A percentile compares a stretch with the other conserved stretches of the same genome.
These are phyloP conservation scores for Erodium texanum DNA, from an alignment of 441 rosid species.

Conservation along the genomic window DNA sequence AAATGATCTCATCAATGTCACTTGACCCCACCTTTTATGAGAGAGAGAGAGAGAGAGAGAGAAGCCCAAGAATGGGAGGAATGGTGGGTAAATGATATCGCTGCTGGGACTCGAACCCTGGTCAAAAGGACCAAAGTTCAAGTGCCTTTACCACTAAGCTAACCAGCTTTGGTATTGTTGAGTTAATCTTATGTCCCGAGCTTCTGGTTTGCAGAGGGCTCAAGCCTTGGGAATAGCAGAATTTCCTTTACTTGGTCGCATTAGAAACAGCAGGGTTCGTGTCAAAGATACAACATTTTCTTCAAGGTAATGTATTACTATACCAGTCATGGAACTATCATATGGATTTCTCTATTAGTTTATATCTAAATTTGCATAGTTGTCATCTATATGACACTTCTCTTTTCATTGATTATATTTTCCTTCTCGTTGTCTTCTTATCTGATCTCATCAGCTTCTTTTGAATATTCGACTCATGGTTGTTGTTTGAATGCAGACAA, in stretches of 20 bases:
- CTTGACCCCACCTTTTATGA: too few relatives aligned
- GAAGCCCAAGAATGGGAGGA: too few relatives aligned
- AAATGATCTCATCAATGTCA: too few relatives aligned
- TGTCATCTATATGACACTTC: background rate
- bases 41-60: too few relatives aligned
- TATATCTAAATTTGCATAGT: background rate
- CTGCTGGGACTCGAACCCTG: too few relatives aligned
- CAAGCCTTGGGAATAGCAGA: slow-evolving; percentile 74
- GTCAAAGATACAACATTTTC: slow-evolving; percentile 89
- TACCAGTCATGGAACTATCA: slow-evolving; percentile 1
- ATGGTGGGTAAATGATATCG: too few relatives aligned
- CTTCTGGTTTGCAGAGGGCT: slow-evolving; percentile 60
- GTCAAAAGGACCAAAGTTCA: too few relatives aligned
- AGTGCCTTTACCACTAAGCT: too few relatives aligned
- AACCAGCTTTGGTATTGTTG: too few relatives aligned
- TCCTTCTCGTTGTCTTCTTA: background rate
- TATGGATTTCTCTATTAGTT: background rate
- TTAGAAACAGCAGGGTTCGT: slow-evolving; percentile 78
- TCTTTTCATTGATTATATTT: background rate
- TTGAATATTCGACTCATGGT: background rate
- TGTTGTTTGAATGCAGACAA: slow-evolving; percentile 42
- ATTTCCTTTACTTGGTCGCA: slow-evolving; percentile 83
- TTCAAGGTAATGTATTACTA: slow-evolving; percentile 49
- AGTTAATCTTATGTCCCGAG: slow-evolving; percentile 10
- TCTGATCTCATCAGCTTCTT: background rate